phyloP scores from a whole-genome alignment of 495 filamentous ascomycete genomes.

The Talaromyces adpressus region DNA sequence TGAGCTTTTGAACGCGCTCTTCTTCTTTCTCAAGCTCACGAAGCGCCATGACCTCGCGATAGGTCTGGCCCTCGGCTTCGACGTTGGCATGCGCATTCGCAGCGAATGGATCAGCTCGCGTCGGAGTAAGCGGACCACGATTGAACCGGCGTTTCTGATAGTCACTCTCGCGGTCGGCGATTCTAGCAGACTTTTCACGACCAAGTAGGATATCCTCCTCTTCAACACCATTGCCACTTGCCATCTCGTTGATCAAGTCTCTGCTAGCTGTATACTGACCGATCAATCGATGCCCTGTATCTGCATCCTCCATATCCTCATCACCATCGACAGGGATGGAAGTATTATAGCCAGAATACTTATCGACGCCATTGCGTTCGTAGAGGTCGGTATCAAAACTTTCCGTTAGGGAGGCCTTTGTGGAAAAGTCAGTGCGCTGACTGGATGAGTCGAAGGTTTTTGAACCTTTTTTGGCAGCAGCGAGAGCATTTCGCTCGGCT shows the following conservation, averaged over 20 bases:
- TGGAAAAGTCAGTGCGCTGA: conserved; percentile 84
- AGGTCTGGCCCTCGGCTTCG: conserved; percentile 66
- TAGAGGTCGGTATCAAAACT: conserved; percentile 91
- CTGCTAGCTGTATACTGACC: conserved; percentile 95
- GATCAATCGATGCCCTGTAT: conserved; percentile 70
- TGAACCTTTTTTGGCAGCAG: conserved; percentile 77
- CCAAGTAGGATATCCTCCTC: conserved; percentile 87
- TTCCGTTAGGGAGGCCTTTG: conserved; percentile 92
- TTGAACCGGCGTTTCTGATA: conserved; percentile 95
- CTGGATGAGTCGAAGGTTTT: conserved; percentile 77
- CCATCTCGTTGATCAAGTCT: conserved; percentile 91
- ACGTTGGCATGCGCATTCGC: conserved; percentile 62
- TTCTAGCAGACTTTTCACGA: conserved; percentile 82
- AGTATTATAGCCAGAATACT: conserved; percentile 84
- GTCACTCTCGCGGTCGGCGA: conserved; percentile 88
- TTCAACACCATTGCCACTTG: conserved; percentile 72
- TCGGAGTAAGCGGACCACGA: conserved; percentile 73
- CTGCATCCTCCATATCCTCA: conserved; percentile 74
- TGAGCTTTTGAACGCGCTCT: conserved; percentile 73
- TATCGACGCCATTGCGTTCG: conserved; percentile 71
- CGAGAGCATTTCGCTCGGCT: conserved; percentile 84
- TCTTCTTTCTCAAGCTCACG: conserved; percentile 93
- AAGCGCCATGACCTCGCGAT: conserved; percentile 85
- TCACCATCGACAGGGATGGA: conserved; percentile 81
- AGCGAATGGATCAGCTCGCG: conserved; percentile 82